These are phyloP conservation scores for Alternaria sp. DNA, from an alignment of 2,329 filamentous ascomycete species.

Conservation along the genomic window DNA sequence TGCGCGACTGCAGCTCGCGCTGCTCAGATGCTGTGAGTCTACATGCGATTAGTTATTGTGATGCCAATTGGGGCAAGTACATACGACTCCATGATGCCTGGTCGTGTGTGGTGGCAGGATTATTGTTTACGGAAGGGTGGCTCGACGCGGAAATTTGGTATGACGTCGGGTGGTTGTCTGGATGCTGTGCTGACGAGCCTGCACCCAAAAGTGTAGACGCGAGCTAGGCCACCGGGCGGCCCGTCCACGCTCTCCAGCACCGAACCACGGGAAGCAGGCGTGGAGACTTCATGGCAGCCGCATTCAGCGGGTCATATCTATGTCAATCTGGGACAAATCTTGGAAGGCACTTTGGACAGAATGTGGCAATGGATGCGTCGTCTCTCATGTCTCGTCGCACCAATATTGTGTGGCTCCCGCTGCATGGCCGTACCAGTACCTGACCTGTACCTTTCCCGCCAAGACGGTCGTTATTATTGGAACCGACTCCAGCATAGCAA, in stretches of 20 bases:
- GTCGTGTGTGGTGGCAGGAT: neutral
- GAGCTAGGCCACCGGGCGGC: conserved; percentile 22
- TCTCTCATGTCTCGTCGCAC: neutral
- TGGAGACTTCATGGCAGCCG: neutral
- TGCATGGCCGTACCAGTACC: conserved; percentile 20
- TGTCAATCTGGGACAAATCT: neutral
- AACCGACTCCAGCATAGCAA: conserved; percentile 21
- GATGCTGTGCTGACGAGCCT: conserved; percentile 23
- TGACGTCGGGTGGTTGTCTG: conserved; percentile 19
- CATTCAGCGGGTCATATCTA: neutral
- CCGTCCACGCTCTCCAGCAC: conserved; percentile 5
- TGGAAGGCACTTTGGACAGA: neutral
- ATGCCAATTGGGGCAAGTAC: conserved; percentile 7
- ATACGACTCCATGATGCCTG: conserved; percentile 47
- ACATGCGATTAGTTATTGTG: conserved; percentile 17
- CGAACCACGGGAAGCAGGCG: conserved; percentile 1
- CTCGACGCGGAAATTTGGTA: conserved; percentile 3
- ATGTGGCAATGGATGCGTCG: neutral
- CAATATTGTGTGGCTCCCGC: conserved; percentile 18
- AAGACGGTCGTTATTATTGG: conserved; percentile 33
- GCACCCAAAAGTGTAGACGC: conserved; percentile 29
- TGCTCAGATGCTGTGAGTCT: conserved; percentile 81
- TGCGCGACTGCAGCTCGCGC: conserved; percentile 89
- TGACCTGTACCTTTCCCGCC: conserved; percentile 17
- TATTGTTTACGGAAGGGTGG: neutral